phyloP scores from a whole-genome alignment of 1,284 basidiomycete species.

The Ceratobasidium sp. region DNA sequence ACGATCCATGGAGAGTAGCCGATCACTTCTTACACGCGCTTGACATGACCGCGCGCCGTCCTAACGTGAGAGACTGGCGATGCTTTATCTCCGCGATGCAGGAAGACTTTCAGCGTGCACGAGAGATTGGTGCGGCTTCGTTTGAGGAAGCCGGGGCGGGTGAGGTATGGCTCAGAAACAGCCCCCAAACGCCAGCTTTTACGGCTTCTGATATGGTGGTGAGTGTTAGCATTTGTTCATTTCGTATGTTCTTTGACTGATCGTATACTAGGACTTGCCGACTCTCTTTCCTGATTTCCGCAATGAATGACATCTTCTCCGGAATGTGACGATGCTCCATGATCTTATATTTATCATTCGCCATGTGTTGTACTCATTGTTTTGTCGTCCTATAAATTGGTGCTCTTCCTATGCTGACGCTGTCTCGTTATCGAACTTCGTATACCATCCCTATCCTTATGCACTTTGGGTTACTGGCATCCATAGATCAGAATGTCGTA shows the following conservation, averaged over 20 bases:
- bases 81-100: neutral
- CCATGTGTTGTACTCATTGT: too few relatives aligned
- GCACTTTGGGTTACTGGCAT: too few relatives aligned
- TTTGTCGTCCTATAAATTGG: too few relatives aligned
- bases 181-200: neutral
- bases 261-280: neutral
- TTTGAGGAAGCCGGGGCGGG: neutral
- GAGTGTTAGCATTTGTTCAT: neutral
- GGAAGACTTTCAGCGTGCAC: neutral
- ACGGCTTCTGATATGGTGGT: neutral
- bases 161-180: neutral
- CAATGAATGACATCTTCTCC: too few relatives aligned
- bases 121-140: neutral
- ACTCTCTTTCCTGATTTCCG: neutral
- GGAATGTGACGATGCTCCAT: too few relatives aligned
- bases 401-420: too few relatives aligned
- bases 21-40: constrained; percentile 18
- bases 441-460: too few relatives aligned
- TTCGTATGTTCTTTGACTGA: neutral
- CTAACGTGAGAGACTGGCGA: neutral
- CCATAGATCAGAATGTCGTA: too few relatives aligned
- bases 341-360: too few relatives aligned
- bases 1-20: neutral
- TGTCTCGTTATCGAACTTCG: too few relatives aligned
- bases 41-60: neutral